Percentiles rank a stretch among this genome's conserved stretches.
Conservation (phyloP, 805 yeast species). For the Nakazawaea anatomiae region DNA sequence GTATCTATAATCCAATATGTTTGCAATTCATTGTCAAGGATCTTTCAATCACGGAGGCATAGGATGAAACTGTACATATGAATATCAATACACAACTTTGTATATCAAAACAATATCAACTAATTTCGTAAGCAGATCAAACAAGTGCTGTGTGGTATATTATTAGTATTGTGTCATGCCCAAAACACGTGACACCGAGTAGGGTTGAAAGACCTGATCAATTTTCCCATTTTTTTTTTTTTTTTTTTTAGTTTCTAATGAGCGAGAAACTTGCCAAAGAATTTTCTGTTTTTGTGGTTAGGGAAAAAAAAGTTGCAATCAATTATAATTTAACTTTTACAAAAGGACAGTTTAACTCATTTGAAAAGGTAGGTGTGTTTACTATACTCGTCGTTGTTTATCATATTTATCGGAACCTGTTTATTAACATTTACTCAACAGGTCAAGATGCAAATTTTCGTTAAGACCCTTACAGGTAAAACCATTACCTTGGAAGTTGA, state of each 20-base stretch:
- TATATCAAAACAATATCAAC: too few relatives aligned
- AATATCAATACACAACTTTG: too few relatives aligned
- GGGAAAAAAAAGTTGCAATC: background rate
- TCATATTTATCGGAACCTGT: background rate
- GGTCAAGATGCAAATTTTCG: conserved; percentile 85
- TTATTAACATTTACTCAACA: conserved; percentile 7
- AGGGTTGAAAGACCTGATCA: background rate
- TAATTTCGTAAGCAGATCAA: too few relatives aligned
- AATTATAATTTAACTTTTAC: background rate
- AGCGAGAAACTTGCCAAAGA: background rate
- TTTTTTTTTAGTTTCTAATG: background rate
- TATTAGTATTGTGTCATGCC: background rate
- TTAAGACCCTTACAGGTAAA: conserved; percentile 99
- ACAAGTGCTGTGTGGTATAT: background rate
- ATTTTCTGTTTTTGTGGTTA: background rate
- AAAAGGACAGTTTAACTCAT: conserved; percentile 1
- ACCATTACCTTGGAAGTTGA: conserved; percentile 84
- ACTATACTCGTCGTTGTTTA: too few relatives aligned
- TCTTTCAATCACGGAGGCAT: conserved; percentile 32
- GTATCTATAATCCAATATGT: conserved; percentile 80
- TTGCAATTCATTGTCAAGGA: conserved; percentile 79
- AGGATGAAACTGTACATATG: too few relatives aligned
- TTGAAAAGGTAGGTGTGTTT: background rate
- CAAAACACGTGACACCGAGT: background rate
- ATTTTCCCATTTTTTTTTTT: background rate